These are phyloP conservation scores for Aspergillus sp. DNA, from an alignment of 2,329 filamentous ascomycete genomes.

Conservation along the genomic window DNA sequence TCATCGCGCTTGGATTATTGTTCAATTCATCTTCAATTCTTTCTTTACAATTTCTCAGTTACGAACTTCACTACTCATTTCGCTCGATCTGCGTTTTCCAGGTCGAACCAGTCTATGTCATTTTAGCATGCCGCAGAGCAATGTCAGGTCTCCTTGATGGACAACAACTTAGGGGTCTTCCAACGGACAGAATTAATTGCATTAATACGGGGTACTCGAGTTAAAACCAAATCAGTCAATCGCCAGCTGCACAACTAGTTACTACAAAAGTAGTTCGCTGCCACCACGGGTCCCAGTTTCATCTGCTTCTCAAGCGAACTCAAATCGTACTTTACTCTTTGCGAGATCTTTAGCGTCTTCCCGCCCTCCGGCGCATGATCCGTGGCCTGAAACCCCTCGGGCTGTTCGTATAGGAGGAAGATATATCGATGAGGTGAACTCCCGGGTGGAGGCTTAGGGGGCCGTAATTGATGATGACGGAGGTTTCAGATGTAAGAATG, in stretches of 20 bases:
- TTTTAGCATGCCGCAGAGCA: no score
- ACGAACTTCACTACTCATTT: no score
- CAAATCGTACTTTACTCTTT: slow-evolving; percentile 36
- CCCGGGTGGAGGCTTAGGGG: slow-evolving; percentile 39
- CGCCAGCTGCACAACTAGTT: slow-evolving; percentile 1
- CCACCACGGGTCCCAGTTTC: slow-evolving; percentile 21
- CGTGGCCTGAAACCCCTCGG: slow-evolving; percentile 25
- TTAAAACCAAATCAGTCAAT: not conserved
- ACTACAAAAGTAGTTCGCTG: slow-evolving; percentile 26
- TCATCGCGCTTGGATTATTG: no score
- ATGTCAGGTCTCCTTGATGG: no score
- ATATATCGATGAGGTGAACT: slow-evolving; percentile 43
- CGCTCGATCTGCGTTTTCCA: no score
- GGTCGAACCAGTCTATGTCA: no score
- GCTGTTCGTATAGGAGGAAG: slow-evolving; percentile 44
- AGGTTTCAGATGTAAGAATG: not conserved
- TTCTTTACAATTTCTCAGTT: no score
- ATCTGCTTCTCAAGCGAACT: slow-evolving; percentile 30
- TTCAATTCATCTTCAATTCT: no score
- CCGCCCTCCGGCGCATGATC: slow-evolving; percentile 24
- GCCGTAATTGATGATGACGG: slow-evolving; percentile 25
- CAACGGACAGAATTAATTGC: no score
- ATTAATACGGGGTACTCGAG: no score
- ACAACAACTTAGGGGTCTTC: no score
- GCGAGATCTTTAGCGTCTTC: slow-evolving; percentile 22